Base-by-base conservation (phyloP, 164 flowering plant genomes). In the Stephania japonica region DNA sequence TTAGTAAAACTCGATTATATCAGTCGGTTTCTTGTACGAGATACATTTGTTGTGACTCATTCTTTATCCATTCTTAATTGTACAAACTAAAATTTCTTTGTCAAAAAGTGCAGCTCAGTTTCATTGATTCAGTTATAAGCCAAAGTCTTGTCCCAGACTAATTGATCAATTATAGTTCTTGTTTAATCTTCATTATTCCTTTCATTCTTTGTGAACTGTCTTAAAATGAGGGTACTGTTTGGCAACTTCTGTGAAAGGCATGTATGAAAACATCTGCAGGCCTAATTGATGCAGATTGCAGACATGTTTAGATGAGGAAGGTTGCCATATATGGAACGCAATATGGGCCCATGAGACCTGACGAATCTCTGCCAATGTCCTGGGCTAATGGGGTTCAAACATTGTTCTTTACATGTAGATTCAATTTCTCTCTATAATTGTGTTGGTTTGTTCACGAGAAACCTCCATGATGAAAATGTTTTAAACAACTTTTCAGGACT, bases 11-110 rank as follows among this genome's bases (percentile, higher is more conserved):
- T 63, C 49, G 11, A 67, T 21, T 21, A 6, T 23, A 18, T 21
- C 32, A 13, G 61, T 47, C 13, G 50, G 70, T 26, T 70, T 70
- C 65, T 18, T 59, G 64, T 59, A 19, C n/a, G 62, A 59, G n/a
- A 59, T n/a, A 56, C 9, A 59, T 24, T 11, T 32, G 16, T 59
- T 59, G 64, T 59, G 7, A 59, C 64, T 10, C n/a, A 16, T 59
- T 18, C n/a, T 59, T 59, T 9, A 19, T 19, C 64, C 24, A 59
- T 59, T 59, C 64, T 59, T 59, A 24, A 19, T 19, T 59, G 8
- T 59, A 59, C 64, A 59, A 19, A 59, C 64, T 59, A 19, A 7
- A 59, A 59, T 59, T n/a, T n/a, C 64, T 59, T 59, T 19, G 64
- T 59, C 5, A 24, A 24, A 18, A 59, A 59, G 0, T 47, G 53